phyloP scores from a whole-genome alignment of 306 rosid species.

The Mucuna pruriens region DNA sequence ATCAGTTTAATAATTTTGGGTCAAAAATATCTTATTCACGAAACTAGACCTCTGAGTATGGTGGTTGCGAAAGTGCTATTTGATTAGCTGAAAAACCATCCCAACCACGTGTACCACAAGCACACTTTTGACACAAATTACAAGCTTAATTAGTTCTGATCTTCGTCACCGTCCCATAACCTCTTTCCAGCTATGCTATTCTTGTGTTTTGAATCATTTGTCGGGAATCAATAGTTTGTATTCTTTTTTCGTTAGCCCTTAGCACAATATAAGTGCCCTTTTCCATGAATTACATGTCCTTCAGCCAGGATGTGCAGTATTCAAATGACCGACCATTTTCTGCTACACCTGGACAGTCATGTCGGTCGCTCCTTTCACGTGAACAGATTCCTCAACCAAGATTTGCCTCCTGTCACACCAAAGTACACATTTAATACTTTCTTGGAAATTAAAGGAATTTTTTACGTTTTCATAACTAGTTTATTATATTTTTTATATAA shows the following conservation, averaged over 20 bases:
- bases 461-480: not conserved
- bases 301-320: not conserved
- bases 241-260: not conserved
- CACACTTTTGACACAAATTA: too few relatives aligned
- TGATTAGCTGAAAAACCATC: too few relatives aligned
- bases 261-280: not conserved
- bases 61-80: too few relatives aligned
- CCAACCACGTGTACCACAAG: too few relatives aligned
- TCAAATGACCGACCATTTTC: not conserved
- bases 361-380: constrained; percentile 36
- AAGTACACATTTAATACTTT: not conserved
- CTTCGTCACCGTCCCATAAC: constrained; percentile 2
- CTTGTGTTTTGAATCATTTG: constrained; percentile 24
- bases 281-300: not conserved
- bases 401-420: not conserved
- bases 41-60: too few relatives aligned
- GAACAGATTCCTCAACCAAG: constrained; percentile 18
- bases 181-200: constrained; percentile 23
- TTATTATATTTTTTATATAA: not conserved
- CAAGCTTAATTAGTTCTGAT: not conserved
- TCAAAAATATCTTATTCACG: too few relatives aligned
- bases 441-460: not conserved
- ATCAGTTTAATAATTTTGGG: too few relatives aligned
- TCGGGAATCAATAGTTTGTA: not conserved
- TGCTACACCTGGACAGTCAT: not conserved